A percentile compares a stretch with the other conserved stretches of the same genome.
These are phyloP conservation scores for Pyrus hybrid DNA, from an alignment of 331 rosid species.

Conservation along the genomic window DNA sequence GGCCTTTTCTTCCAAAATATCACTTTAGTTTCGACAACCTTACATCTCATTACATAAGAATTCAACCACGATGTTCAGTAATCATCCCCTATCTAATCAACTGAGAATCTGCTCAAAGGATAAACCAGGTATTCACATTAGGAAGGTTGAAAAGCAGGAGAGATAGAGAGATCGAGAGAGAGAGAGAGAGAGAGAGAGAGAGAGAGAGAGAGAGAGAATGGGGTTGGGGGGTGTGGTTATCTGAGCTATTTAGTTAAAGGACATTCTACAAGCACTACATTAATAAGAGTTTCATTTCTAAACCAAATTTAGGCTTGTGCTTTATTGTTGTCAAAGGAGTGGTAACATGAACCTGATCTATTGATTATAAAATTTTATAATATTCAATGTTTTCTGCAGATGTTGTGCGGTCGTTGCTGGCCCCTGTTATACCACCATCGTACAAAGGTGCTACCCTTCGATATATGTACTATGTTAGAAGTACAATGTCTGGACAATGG, in stretches of 20 bases:
- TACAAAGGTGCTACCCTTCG: slow-evolving; percentile 94
- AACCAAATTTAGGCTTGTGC: background rate
- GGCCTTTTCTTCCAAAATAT: background rate
- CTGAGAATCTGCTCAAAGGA: background rate
- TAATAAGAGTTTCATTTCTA: background rate
- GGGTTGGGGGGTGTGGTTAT: background rate
- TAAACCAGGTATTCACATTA: background rate
- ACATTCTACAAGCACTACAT: background rate
- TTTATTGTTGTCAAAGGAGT: background rate
- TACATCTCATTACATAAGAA: background rate
- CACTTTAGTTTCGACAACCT: background rate
- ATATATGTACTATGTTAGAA: slow-evolving; percentile 71
- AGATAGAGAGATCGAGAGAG: background rate
- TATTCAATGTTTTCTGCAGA: slow-evolving; percentile 35
- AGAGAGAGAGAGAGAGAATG: background rate
- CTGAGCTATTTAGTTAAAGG: background rate
- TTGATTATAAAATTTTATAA: background rate
- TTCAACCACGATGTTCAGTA: background rate
- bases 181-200: background rate
- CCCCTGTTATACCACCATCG: slow-evolving; percentile 78
- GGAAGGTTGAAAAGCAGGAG: background rate
- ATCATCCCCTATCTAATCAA: background rate
- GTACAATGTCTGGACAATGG: slow-evolving; percentile 71
- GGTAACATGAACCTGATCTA: background rate
- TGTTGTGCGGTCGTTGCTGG: slow-evolving; percentile 53